Percentiles rank a stretch among this genome's conserved stretches.
Evolutionary conservation across 805 yeast genomes (phyloP).

Genomic region (Pichia exigua): DNA sequence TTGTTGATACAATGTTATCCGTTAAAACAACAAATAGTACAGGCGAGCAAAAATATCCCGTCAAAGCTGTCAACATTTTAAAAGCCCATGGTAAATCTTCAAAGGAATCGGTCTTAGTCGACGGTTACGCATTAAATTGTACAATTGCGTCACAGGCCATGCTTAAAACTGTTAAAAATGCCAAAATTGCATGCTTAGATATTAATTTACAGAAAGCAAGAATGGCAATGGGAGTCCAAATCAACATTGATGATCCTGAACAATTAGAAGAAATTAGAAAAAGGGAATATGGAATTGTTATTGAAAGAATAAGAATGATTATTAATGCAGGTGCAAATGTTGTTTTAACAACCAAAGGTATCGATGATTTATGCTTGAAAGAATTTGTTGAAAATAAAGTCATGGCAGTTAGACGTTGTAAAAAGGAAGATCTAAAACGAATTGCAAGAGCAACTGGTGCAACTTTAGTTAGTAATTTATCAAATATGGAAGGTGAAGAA

Average conservation of each 20-base stretch:
- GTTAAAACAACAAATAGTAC: conserved; percentile 84
- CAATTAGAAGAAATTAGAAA: conserved; percentile 79
- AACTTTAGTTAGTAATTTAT: conserved; percentile 73
- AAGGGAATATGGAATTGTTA: conserved; percentile 77
- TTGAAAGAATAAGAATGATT: conserved; percentile 77
- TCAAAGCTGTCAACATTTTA: conserved; percentile 90
- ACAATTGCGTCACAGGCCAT: conserved; percentile 97
- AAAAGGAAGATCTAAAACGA: conserved; percentile 92
- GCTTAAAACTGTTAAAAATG: conserved; percentile 61
- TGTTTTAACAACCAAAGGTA: conserved; percentile 87
- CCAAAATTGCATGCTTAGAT: conserved; percentile 83
- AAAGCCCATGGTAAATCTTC: conserved; percentile 97
- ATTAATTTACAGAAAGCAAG: conserved; percentile 91
- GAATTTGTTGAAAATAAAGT: conserved; percentile 87
- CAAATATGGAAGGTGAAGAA: conserved; percentile 94
- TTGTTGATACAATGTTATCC: conserved; percentile 91
- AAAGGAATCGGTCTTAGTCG: conserved; percentile 73
- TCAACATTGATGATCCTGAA: conserved; percentile 95
- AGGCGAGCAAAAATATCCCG: conserved; percentile 90
- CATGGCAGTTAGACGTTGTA: conserved; percentile 95
- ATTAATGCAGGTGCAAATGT: conserved; percentile 88
- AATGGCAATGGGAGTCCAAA: conserved; percentile 98
- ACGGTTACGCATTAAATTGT: conserved; percentile 95
- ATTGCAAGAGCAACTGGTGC: conserved; percentile 99
- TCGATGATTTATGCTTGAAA: conserved; percentile 86